Percentiles rank a stretch among this genome's conserved stretches.
Conservation (phyloP, 2,329 filamentous ascomycete species). For the Diaporthe citri region DNA sequence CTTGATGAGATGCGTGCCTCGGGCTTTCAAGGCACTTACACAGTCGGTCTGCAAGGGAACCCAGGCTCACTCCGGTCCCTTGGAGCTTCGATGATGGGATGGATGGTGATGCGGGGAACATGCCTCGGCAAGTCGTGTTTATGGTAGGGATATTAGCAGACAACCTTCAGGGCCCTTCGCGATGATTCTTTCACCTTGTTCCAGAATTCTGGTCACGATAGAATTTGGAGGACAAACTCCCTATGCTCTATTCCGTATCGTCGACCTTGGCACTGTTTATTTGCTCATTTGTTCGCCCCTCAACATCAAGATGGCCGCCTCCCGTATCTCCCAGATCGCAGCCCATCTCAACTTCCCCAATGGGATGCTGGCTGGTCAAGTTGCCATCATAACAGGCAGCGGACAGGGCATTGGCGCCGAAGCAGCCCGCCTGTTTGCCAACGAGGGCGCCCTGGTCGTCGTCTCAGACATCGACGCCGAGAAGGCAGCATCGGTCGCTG, state of each 20-base stretch:
- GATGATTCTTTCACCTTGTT: neutral
- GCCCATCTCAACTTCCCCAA: conserved; percentile 85
- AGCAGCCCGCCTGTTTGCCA: conserved; percentile 83
- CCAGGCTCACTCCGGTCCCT: neutral
- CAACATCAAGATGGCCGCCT: conserved; percentile 56
- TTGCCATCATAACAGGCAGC: conserved; percentile 88
- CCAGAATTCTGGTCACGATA: neutral
- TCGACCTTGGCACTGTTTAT: neutral
- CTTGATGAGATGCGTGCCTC: neutral
- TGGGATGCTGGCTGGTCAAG: conserved; percentile 82
- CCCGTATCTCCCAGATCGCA: conserved; percentile 78
- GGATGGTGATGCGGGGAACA: conserved; percentile 31
- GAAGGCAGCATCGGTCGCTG: conserved; percentile 77
- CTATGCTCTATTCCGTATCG: neutral
- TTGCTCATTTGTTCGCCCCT: neutral
- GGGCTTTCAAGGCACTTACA: neutral
- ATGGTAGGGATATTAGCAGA: neutral
- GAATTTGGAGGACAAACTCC: too few relatives aligned
- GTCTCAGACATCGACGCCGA: conserved; percentile 85
- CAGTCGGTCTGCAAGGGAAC: neutral
- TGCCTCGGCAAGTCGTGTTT: conserved; percentile 8
- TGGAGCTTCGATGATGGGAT: conserved; percentile 7
- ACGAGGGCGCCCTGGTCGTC: conserved; percentile 88
- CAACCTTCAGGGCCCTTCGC: neutral
- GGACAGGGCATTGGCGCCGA: conserved; percentile 93